Evolutionary conservation across 2,329 filamentous ascomycete genomes (phyloP), one percentile per base, ranked within the genome.

Genomic region (Myriosclerotinia scirpicola): DNA sequence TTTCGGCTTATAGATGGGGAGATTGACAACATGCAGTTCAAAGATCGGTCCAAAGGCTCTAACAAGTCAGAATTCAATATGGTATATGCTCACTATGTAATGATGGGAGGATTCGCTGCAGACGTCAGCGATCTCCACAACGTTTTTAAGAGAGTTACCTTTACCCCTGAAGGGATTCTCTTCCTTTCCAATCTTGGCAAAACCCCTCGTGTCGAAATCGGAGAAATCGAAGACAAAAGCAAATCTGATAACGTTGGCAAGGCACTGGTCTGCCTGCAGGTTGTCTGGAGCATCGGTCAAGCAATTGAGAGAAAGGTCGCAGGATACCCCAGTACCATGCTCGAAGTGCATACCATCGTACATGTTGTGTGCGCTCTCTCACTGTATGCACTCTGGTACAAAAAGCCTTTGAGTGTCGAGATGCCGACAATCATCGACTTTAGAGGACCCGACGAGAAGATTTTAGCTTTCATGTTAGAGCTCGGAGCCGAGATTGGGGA

Each of bases 291-390:
- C 17, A 50, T 65, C 36, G 56, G 61, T 5, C 67, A 68, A 50
- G 62, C 54, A 22, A 54, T 69, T 36, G 69, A 68, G 40, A 30
- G 68, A 1, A 69, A 68, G 50, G 8, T 50, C 14, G 60, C 61
- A 9, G 46, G 53, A 3, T 68, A 66, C 61, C 68, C 68, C 26
- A 53, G 68, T 8, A 68, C 63, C 12, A 34, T 68, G n/a, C 68
- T 70, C 2, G 69, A 70, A 36, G 54, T 75, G 22, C 71, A 76
- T 58, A 74, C 72, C 1, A 40, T 75, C 3, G 67, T 70, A 11
- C 74, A 76, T 60, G 71, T 60, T 12, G n/a, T 71, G 1, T 70
- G 67, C 40, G 67, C 65, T 1, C 15, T 71, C 0, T 5, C 67
- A 5, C 66, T 69, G 52, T 71, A 71, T 30, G 36, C n/a, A 1